Evolutionary conservation across 2,329 filamentous ascomycete genomes (phyloP), one percentile per base, ranked within the genome.

Genomic region (Sporothrix sp.): DNA sequence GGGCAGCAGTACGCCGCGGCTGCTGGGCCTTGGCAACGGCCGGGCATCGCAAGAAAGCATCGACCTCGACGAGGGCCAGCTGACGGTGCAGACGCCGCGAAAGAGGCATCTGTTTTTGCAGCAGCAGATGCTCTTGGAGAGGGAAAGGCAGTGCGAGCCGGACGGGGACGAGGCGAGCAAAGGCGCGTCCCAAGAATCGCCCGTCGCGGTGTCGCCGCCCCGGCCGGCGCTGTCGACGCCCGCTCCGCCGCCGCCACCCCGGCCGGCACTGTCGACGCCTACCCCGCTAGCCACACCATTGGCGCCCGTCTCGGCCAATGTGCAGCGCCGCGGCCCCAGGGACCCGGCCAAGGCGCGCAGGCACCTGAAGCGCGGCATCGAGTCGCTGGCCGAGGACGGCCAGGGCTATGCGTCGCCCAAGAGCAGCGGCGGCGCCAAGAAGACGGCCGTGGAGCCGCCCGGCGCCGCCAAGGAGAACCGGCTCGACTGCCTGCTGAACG

Each of bases 21-120:
- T 10, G 4, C 43, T 25, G 9, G 30, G 28, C 18, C 9, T 44
- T 11, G 20, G 23, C 2, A 10, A 16, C 52, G 50, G 33, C 20
- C 48, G 48, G 10, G 52, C 39, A 20, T 66, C 71, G 1, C 68
- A 75, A 36, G 79, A 81, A 47, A 84, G 78, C 49, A 69, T 84
- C 46, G 81, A 85, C 59, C 67, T 84, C 10, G 75, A 80, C 58
- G 69, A 73, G 37, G 72, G 70, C 7, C 63, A 62, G 37, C 61
- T 67, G 16, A 57, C 64, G 42, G 66, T 72, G 58, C 61, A 68
- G 47, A 78, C 70, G 11, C 70, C 68, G 46, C 66, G 65, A 55
- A 70, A 72, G 54, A 60, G 61, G 42, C 60, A 58, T 36, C 36
- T 54, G 1, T 42, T 52, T 1, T 48, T 38, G 7, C 35, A 50